Evolutionary conservation across 225 moss, liverwort and hornwort genomes (phyloP), one percentile per base, ranked within the genome.

Genomic region (Neckera pumila): DNA sequence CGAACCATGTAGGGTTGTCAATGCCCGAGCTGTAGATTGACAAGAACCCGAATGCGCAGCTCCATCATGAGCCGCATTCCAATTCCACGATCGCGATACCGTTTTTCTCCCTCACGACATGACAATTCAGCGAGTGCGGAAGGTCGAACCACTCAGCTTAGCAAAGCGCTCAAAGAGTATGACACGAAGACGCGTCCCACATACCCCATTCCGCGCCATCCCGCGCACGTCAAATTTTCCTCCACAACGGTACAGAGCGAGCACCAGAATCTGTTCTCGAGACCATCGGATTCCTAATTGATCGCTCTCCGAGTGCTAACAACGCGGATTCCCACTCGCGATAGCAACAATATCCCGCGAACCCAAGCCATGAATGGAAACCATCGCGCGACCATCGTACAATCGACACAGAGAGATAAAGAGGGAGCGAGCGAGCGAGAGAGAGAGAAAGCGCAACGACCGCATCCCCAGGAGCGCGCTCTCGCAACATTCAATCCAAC

Each of bases 261-360:
- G 66, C 74, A 67, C 54, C 83, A 74, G 49, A 89, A 80, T 92
- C 87, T n/a, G 43, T 33, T 72, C 33, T 56, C 90, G 61, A 71
- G 56, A 38, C 56, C 89, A 61, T 62, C 89, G 56, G 87, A 90
- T 87, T 92, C 89, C 64, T 60, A 76, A 92, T 86, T 91, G 86
- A 89, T 89, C 86, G 87, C 89, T 60, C 38, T 9, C 84, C 31
- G 20, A 72, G 71, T 36, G 61, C 79, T 83, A 73, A 47, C 45
- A 58, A 40, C 79, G 63, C 84, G 79, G 92, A 92, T 84, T 87
- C 40, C 45, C 88, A 84, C 84, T 80, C 62, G 34, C 22, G 54
- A 87, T 40, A 78, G 25, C 89, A 77, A 43, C 82, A 92, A 90
- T 90, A 90, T 86, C 90, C 82, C 84, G 47, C 56, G 23, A 81